Base-by-base conservation (phyloP, 2,329 filamentous ascomycete species). In the Emergomyces africanus region DNA sequence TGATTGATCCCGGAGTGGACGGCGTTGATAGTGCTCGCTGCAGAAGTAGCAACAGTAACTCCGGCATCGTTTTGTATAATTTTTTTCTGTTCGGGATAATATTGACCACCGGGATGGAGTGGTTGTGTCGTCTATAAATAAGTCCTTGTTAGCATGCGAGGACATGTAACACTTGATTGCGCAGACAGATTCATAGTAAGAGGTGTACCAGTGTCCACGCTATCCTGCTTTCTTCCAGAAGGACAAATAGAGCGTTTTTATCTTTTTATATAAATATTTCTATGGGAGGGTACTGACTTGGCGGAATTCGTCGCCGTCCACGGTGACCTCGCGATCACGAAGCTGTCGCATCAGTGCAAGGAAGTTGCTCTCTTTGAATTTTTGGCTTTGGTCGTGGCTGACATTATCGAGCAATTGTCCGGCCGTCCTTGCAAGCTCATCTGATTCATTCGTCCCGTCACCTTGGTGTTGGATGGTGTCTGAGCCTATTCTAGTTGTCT, bases 321-420 rank as follows among this genome's bases (percentile, higher is more conserved):
- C 83, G 54, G 81, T 81, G 15, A 90, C 83, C 73, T 94, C 85
- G 59, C 81, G 78, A 67, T 89, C 84, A 57, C 86, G 81, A 58
- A 94, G 81, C 61, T 83, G 81, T 33, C 87, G 82, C 89, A 95
- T 94, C 51, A 95, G 75, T 3, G 81, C 78, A 0, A 92, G 74
- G 67, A 95, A 95, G 60, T 82, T 82, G 64, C 88, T 91, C 67
- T 90, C 83, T 66, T 84, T 83, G 71, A 94, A 94, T 68, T 92
- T 92, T 53, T 83, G 75, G 59, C 81, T 85, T 60, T 83, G 80
- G 64, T 92, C 85, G 65, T 85, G 77, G 23, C 82, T 78, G 14
- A 95, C 82, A 42, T 83, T 84, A 58, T 86, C 79, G 5, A 94
- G 77, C 3, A 95, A 77, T 60, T 86, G 78, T 18, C 82, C 84